phyloP scores from a whole-genome alignment of 331 rosid genomes.

The Quercus tomentella region DNA sequence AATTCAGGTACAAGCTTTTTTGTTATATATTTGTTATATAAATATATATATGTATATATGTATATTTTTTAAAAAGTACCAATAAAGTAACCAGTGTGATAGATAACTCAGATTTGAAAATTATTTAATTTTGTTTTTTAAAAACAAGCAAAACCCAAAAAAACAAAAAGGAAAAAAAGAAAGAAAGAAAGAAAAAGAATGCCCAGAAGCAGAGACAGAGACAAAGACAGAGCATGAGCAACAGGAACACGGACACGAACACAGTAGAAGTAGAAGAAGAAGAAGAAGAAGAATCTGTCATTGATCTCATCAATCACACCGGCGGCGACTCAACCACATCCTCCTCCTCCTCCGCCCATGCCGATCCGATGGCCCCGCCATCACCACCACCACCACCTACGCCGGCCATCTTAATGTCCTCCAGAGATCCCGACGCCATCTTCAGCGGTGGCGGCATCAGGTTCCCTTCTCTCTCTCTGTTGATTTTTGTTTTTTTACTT shows the following conservation, averaged over 20 bases:
- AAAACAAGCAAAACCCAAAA: background rate
- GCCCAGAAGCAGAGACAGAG: no score
- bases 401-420: slow-evolving; percentile 43
- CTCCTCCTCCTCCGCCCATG: background rate
- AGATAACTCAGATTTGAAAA: background rate
- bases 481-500: no score
- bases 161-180: background rate
- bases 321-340: background rate
- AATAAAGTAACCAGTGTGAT: no score
- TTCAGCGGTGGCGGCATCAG: slow-evolving; percentile 80
- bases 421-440: slow-evolving; percentile 55
- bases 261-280: no score
- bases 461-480: slow-evolving; percentile 16
- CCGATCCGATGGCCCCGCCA: slow-evolving; percentile 4
- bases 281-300: background rate
- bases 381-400: slow-evolving; percentile 21
- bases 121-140: background rate
- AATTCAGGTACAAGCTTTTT: no score
- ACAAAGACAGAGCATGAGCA: background rate
- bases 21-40: no score
- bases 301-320: background rate
- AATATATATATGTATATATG: no score
- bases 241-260: no score
- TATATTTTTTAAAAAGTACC: no score
- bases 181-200: background rate